Percentiles rank a stretch among this genome's conserved stretches.
Conservation (phyloP, 2,329 filamentous ascomycete species). For the Fusarium incarnatum region DNA sequence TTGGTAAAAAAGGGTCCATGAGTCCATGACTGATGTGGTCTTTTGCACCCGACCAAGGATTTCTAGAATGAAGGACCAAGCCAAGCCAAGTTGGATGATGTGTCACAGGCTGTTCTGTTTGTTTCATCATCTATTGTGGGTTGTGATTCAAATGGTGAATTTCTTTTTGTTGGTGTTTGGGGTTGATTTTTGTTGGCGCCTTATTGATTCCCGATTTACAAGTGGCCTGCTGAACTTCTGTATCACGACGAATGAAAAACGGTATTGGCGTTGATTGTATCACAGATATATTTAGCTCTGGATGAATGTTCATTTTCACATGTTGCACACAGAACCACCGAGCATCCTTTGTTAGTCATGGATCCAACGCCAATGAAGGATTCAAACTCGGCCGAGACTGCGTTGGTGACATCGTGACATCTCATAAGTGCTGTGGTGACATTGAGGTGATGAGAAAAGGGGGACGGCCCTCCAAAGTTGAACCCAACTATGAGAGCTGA, state of each 20-base stretch:
- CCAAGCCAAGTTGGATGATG: not conserved
- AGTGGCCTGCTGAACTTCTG: slow-evolving; percentile 26
- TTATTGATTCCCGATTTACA: slow-evolving; percentile 37
- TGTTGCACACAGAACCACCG: slow-evolving; percentile 8
- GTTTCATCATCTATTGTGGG: slow-evolving; percentile 11
- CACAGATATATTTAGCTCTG: slow-evolving; percentile 35
- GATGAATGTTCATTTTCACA: not conserved
- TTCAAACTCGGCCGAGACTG: slow-evolving; percentile 16
- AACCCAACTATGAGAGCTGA: not conserved
- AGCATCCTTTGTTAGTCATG: slow-evolving; percentile 26
- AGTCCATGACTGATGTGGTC: slow-evolving; percentile 25
- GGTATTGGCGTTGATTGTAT: slow-evolving; percentile 39
- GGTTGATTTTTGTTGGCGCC: slow-evolving; percentile 23
- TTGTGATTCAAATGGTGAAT: slow-evolving; percentile 17
- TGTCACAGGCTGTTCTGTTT: slow-evolving; percentile 9
- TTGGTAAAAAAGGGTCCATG: slow-evolving; percentile 4
- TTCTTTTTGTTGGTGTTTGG: slow-evolving; percentile 36
- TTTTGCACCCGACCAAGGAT: slow-evolving; percentile 1
- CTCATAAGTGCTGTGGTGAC: not conserved
- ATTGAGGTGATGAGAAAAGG: not conserved
- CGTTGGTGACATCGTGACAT: not conserved
- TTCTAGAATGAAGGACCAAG: not conserved
- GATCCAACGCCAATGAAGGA: not conserved
- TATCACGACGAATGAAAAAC: slow-evolving; percentile 38
- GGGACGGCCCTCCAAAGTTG: not conserved